Evolutionary conservation across 2,329 filamentous ascomycete genomes (phyloP).

Genomic region (Pestalotiopsis sp.): DNA sequence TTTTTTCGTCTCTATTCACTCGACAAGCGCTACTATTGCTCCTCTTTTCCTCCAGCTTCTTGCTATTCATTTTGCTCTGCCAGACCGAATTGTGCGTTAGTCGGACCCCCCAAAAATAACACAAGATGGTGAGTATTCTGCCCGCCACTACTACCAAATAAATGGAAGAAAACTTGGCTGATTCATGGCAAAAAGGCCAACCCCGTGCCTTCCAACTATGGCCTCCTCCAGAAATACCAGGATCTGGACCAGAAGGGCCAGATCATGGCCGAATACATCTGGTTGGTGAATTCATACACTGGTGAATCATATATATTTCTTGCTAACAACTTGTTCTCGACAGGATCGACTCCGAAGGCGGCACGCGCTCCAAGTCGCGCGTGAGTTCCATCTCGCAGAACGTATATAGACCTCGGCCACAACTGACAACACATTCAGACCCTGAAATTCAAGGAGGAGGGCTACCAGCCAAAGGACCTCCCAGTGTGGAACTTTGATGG

Average conservation of each 20-base stretch:
- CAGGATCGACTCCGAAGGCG: slow-evolving; percentile 75
- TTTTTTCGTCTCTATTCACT: too few relatives aligned
- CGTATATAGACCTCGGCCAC: not conserved
- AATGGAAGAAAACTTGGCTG: too few relatives aligned
- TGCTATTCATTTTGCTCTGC: too few relatives aligned
- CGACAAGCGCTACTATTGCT: too few relatives aligned
- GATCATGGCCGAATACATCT: slow-evolving; percentile 95
- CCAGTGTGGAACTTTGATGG: slow-evolving; percentile 66
- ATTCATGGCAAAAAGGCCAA: too few relatives aligned
- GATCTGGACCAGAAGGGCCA: slow-evolving; percentile 85
- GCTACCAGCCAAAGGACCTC: slow-evolving; percentile 53
- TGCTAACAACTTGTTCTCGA: too few relatives aligned
- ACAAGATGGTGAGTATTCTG: too few relatives aligned
- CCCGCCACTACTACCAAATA: too few relatives aligned
- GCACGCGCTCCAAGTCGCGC: slow-evolving; percentile 92
- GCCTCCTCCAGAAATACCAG: slow-evolving; percentile 80
- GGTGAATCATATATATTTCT: too few relatives aligned
- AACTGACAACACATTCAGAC: slow-evolving; percentile 41
- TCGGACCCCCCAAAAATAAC: too few relatives aligned
- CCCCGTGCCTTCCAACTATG: not conserved
- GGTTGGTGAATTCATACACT: slow-evolving; percentile 33
- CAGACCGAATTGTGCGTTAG: too few relatives aligned
- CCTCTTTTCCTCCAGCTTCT: too few relatives aligned
- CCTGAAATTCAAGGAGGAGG: slow-evolving; percentile 42
- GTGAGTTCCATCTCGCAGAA: slow-evolving; percentile 58